A percentile compares a stretch with the other conserved stretches of the same genome.
Conservation (phyloP, 805 yeast species). For the Teunomyces barrocoloradensis region DNA sequence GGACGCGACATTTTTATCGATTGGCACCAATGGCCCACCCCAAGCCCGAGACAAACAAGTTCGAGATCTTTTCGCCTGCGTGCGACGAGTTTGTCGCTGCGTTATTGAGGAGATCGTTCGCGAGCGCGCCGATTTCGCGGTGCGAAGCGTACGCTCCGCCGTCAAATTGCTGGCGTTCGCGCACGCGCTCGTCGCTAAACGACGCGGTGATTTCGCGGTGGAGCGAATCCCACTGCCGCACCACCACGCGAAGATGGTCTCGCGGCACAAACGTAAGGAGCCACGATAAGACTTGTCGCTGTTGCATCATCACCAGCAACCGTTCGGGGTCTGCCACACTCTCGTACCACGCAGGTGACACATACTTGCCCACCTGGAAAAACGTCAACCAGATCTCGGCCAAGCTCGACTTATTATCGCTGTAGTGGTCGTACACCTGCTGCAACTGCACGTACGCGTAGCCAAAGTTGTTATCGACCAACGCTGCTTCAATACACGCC, state of each 20-base stretch:
- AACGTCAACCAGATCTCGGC: slow-evolving; percentile 63
- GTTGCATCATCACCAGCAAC: slow-evolving; percentile 38
- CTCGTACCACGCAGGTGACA: slow-evolving; percentile 17
- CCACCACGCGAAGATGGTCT: slow-evolving; percentile 48
- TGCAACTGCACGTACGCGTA: slow-evolving; percentile 49
- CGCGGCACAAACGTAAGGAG: slow-evolving; percentile 37
- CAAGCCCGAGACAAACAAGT: slow-evolving; percentile 51
- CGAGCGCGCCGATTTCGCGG: slow-evolving; percentile 15
- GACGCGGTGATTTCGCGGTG: slow-evolving; percentile 33
- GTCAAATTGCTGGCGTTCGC: slow-evolving; percentile 6
- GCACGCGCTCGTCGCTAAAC: slow-evolving; percentile 8
- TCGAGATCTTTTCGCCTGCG: slow-evolving; percentile 48
- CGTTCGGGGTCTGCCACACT: slow-evolving; percentile 7
- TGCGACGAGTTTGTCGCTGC: slow-evolving; percentile 31
- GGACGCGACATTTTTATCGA: slow-evolving; percentile 1
- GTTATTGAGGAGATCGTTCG: slow-evolving; percentile 28
- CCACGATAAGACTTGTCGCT: slow-evolving; percentile 53
- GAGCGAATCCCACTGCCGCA: slow-evolving; percentile 61
- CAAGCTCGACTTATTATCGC: slow-evolving; percentile 9
- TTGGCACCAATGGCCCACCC: slow-evolving; percentile 67
- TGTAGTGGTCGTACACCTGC: slow-evolving; percentile 33
- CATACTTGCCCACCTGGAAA: slow-evolving; percentile 66
- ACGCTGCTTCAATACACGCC: slow-evolving; percentile 65
- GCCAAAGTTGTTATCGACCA: slow-evolving; percentile 58
- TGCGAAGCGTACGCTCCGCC: background rate